Percentiles rank a stretch among this genome's conserved stretches.
These are phyloP conservation scores for Rhinocladiella mackenziei DNA, from an alignment of 2,329 filamentous ascomycete species.

Conservation along the genomic window DNA sequence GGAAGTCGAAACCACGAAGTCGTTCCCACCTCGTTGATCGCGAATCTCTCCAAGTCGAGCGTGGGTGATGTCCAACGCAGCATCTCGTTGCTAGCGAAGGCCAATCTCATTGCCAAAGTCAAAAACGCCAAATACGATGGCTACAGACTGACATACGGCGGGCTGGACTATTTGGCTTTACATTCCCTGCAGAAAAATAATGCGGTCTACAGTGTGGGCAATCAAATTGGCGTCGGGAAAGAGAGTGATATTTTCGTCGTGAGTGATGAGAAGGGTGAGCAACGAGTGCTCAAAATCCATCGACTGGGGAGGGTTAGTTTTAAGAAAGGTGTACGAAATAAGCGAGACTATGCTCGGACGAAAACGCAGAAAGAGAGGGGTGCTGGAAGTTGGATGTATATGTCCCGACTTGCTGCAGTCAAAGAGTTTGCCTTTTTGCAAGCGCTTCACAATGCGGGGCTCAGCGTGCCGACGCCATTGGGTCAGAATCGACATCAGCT, in stretches of 20 bases:
- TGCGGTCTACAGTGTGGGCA: slow-evolving; percentile 85
- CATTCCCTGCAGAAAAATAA: slow-evolving; percentile 79
- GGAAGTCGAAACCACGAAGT: slow-evolving; percentile 97
- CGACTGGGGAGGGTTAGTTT: slow-evolving; percentile 93
- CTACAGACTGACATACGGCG: slow-evolving; percentile 93
- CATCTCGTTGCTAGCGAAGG: slow-evolving; percentile 89
- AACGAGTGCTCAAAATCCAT: slow-evolving; percentile 91
- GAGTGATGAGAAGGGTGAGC: slow-evolving; percentile 70
- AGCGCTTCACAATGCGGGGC: slow-evolving; percentile 74
- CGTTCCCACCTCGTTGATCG: slow-evolving; percentile 85
- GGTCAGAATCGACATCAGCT: slow-evolving; percentile 91
- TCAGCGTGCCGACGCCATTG: slow-evolving; percentile 83
- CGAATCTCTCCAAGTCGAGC: slow-evolving; percentile 72
- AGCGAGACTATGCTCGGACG: slow-evolving; percentile 90
- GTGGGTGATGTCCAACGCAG: slow-evolving; percentile 71
- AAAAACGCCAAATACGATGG: slow-evolving; percentile 98
- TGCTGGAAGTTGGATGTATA: slow-evolving; percentile 95
- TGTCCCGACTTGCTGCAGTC: slow-evolving; percentile 84
- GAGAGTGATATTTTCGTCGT: slow-evolving; percentile 97
- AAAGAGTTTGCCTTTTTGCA: slow-evolving; percentile 96
- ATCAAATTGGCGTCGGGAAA: slow-evolving; percentile 92
- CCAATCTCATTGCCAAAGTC: slow-evolving; percentile 81
- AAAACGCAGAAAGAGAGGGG: slow-evolving; percentile 36
- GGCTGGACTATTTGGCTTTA: slow-evolving; percentile 93
- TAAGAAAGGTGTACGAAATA: slow-evolving; percentile 81